These are phyloP conservation scores for Fusarium haematococcum DNA, from an alignment of 2,329 filamentous ascomycete species.

Conservation along the genomic window DNA sequence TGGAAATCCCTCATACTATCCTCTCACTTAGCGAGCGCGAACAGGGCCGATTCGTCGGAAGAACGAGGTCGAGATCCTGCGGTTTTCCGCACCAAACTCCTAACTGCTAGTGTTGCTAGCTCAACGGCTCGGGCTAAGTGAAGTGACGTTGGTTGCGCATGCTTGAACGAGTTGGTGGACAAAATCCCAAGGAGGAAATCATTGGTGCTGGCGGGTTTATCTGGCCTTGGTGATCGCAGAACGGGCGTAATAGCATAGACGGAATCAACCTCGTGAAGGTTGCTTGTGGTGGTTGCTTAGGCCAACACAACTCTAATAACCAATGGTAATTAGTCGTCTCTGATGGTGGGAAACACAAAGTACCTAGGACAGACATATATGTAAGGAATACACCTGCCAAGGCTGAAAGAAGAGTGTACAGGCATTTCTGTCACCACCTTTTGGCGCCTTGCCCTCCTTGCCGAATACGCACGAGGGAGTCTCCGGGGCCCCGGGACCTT, in stretches of 20 bases:
- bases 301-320: neutral
- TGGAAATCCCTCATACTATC: slow-evolving; percentile 42
- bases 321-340: neutral
- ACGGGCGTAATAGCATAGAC: neutral
- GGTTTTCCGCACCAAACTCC: slow-evolving; percentile 11
- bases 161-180: neutral
- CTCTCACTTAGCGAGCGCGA: slow-evolving; percentile 15
- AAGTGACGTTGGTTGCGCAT: neutral
- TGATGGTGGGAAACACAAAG: neutral
- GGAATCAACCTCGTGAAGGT: neutral
- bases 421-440: neutral
- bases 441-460: neutral
- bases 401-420: neutral
- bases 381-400: neutral
- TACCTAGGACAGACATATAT: neutral
- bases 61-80: slow-evolving; percentile 27
- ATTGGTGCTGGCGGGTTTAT: neutral
- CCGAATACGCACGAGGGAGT: neutral
- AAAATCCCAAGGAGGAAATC: neutral
- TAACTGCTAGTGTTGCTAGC: slow-evolving; percentile 12
- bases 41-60: slow-evolving; percentile 25
- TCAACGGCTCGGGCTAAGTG: neutral
- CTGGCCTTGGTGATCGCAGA: neutral
- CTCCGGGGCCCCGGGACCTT: neutral
- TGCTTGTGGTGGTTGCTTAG: neutral